Evolutionary conservation across 2,329 filamentous ascomycete species (phyloP), one percentile per base, ranked within the genome.

Genomic region (Paradendryphiella salina): DNA sequence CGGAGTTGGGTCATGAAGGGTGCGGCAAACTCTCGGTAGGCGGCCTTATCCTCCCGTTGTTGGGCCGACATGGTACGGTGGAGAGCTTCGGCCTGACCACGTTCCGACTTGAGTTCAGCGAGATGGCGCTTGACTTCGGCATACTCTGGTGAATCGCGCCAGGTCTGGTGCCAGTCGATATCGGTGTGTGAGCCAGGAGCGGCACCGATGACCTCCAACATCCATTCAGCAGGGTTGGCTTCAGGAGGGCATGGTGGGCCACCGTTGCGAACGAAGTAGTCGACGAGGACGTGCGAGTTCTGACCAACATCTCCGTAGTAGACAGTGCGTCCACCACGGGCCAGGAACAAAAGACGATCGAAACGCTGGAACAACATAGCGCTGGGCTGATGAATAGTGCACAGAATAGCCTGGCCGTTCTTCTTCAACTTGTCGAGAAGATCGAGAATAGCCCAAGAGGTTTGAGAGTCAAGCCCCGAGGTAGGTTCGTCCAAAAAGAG

Each of bases 311-410:
- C 84, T 47, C 88, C 89, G 65, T 90, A 93, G 77, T 94, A 94
- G 37, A 93, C 87, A 1, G 88, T 90, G 67, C 79, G 82, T 48
- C 89, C 89, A 48, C 89, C 89, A 66, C 83, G 86, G 28, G 86
- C 85, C 13, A 94, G 77, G 77, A 94, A 90, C 26, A 93, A 79
- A 6, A 94, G 82, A 51, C 88, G 83, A 66, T 94, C 89, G 69
- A 94, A 96, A 51, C 90, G 87, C 71, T 96, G 89, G 79, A 96
- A 96, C 45, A 96, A 81, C 82, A 96, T 91, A 28, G 92, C 91
- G 11, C 90, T 95, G n/a, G 93, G 93, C 73, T 97, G 93, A 72
- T 97, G 93, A 54, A 96, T 96, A 0, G 93, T 96, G 77, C 91
- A 96, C n/a, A 96, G 85, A 73, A 96, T 90, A 43, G 93, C 92